Evolutionary conservation across 805 yeast species (phyloP).

Genomic region (Candida silvatica): DNA sequence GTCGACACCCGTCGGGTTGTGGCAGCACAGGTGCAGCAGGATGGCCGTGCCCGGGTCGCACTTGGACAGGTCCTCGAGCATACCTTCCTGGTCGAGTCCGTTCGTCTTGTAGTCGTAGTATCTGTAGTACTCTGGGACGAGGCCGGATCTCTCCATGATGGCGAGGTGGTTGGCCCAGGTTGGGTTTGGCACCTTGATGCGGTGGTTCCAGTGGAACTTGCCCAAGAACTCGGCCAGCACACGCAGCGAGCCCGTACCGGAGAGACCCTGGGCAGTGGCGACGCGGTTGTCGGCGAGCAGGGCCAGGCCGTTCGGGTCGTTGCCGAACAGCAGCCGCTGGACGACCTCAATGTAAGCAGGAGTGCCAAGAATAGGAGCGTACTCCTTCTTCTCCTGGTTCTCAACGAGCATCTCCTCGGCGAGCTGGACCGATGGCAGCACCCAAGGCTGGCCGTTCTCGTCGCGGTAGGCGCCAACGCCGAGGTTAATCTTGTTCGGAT

Average conservation of each 20-base stretch:
- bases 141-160: conserved; percentile 68
- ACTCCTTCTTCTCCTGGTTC: conserved; percentile 65
- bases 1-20: conserved; percentile 95
- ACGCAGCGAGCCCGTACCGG: conserved; percentile 93
- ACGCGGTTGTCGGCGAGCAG: conserved; percentile 56
- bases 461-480: conserved; percentile 96
- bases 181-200: conserved; percentile 73
- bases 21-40: conserved; percentile 90
- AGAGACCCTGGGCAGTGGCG: conserved; percentile 79
- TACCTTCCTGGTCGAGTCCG: conserved; percentile 54
- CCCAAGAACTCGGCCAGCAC: conserved; percentile 72
- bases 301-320: conserved; percentile 46
- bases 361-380: conserved; percentile 80
- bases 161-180: conserved; percentile 94
- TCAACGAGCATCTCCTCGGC: conserved; percentile 47
- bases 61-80: conserved; percentile 47
- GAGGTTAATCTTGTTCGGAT: conserved; percentile 46
- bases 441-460: conserved; percentile 79
- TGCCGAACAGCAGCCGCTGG: conserved; percentile 62
- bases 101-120: conserved; percentile 62
- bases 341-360: conserved; percentile 59
- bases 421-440: conserved; percentile 64
- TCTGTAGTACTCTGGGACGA: conserved; percentile 51
- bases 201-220: conserved; percentile 43
- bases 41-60: conserved; percentile 57